Evolutionary conservation across 768 basidiomycete species (phyloP).

Genomic region (Mycena polygramma): DNA sequence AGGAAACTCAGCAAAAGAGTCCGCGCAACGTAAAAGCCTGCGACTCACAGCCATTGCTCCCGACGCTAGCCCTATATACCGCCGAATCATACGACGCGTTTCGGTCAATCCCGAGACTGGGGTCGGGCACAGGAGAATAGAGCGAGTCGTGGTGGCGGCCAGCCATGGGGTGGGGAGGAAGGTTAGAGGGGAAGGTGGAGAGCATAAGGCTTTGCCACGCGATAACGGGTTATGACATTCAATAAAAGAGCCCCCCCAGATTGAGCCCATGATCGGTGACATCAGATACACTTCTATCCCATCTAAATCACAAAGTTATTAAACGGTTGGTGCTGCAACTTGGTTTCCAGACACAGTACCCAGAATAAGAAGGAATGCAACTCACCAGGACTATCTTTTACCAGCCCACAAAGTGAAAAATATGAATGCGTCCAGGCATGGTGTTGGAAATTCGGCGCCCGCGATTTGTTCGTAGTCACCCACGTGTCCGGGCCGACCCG

Average conservation of each 20-base stretch:
- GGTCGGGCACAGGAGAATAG: slow-evolving; percentile 4
- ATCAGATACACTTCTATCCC: not conserved
- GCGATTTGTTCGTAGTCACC: slow-evolving; percentile 15
- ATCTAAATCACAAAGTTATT: no score
- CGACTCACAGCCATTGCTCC: slow-evolving; percentile 29
- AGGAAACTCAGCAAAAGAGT: slow-evolving; percentile 19
- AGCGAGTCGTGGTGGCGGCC: slow-evolving; percentile 15
- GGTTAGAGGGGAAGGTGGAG: slow-evolving; percentile 12
- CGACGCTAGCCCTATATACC: slow-evolving; percentile 20
- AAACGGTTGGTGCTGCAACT: not conserved
- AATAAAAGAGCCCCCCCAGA: slow-evolving; percentile 19
- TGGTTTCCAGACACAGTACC: not conserved
- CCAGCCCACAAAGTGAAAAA: not conserved
- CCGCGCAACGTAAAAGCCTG: slow-evolving; percentile 20
- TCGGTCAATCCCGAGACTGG: not conserved
- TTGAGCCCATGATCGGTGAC: slow-evolving; percentile 1
- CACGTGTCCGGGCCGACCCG: slow-evolving; percentile 20
- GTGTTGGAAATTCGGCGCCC: slow-evolving; percentile 4
- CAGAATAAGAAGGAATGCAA: not conserved
- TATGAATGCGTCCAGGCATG: not conserved
- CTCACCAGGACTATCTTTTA: not conserved
- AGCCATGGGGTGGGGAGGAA: slow-evolving; percentile 15
- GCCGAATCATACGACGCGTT: slow-evolving; percentile 5
- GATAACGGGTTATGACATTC: slow-evolving; percentile 23
- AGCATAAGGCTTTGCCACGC: slow-evolving; percentile 22